Evolutionary conservation across 2,329 filamentous ascomycete genomes (phyloP).

Genomic region (Colletotrichum higginsianum): DNA sequence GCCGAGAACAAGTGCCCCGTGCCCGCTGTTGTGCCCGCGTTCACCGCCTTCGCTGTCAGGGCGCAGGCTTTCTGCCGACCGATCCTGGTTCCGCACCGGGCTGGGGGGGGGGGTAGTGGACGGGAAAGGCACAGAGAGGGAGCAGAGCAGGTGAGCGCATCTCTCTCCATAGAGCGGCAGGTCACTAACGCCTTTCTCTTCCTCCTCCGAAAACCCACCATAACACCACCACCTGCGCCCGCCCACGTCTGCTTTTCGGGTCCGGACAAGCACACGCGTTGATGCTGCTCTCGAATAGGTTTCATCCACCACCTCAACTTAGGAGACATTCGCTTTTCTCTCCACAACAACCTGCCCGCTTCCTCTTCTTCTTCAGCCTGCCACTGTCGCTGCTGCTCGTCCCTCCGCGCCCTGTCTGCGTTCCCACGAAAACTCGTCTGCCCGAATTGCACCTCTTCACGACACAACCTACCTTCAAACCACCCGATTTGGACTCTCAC

Average conservation of each 20-base stretch:
- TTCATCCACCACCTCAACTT: conserved; percentile 24
- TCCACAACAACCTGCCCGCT: conserved; percentile 36
- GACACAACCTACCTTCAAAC: conserved; percentile 23
- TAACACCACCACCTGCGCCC: conserved; percentile 39
- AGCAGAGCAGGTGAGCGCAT: conserved; percentile 44
- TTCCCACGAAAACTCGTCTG: conserved; percentile 41
- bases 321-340: conserved; percentile 25
- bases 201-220: conserved; percentile 42
- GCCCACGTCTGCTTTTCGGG: conserved; percentile 29
- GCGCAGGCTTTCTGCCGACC: conserved; percentile 43
- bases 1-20: conserved; percentile 39
- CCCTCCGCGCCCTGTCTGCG: conserved; percentile 35
- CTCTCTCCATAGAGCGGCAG: conserved; percentile 41
- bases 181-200: conserved; percentile 43
- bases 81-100: conserved; percentile 42
- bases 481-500: conserved; percentile 23
- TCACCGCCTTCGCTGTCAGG: conserved; percentile 43
- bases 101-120: conserved; percentile 26
- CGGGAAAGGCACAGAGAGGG: conserved; percentile 41
- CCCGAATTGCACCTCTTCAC: conserved; percentile 32
- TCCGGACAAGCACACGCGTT: conserved; percentile 31
- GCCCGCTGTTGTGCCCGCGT: conserved; percentile 40
- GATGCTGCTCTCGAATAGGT: conserved; percentile 33
- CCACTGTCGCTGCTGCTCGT: conserved; percentile 39
- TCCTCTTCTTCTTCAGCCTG: conserved; percentile 26